Base-by-base conservation (phyloP, 1,284 basidiomycete genomes). In the Pulchroboletus neoregius region DNA sequence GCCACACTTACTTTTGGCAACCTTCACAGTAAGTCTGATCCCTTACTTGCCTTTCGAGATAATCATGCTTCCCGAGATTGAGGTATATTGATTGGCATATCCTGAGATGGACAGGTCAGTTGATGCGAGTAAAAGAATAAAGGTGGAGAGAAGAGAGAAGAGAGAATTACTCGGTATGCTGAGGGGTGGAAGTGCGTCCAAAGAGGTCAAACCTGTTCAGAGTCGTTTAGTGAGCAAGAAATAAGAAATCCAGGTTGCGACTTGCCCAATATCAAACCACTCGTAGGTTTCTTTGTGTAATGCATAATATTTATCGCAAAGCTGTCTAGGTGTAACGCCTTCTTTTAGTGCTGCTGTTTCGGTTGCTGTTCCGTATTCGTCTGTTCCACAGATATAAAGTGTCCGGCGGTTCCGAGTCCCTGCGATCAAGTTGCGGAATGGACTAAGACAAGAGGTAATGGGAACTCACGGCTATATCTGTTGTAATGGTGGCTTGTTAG, bases 321-420 rank as follows among this genome's bases (percentile, higher is more conserved):
- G 78, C 62, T 89, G 83, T 56, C 80, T 75, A 0, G 96, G 93
- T 6, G 90, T 84, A 22, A 98, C 73, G 1, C 87, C 86, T 66
- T 99, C 96, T 66, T 98, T 96, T 49, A 97, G 69, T 4, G 95
- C 96, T 70, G 96, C 90, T 2, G 94, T 98, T 75, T 99, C 95
- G 1, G 96, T 97, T 0, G 95, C 95, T 2, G 95, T 99, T 27
- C 95, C 95, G 61, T 99, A 99, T 70, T 99, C 95, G 66, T 99
- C 95, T 5, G 96, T 99, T 38, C 96, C 96, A 67, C 96, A 99
- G 53, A 99, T 80, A 68, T 94, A 91, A 5, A 85, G 69, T 2
- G 86, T 88, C 48, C 78, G 76, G 58, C 82, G 73, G 70, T 91
- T 88, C 58, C 85, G 72, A 33, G 85, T 82, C 18, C 87, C 88